Evolutionary conservation across 73 alveolate species (phyloP).

Genomic region (Breviolum minutum): DNA sequence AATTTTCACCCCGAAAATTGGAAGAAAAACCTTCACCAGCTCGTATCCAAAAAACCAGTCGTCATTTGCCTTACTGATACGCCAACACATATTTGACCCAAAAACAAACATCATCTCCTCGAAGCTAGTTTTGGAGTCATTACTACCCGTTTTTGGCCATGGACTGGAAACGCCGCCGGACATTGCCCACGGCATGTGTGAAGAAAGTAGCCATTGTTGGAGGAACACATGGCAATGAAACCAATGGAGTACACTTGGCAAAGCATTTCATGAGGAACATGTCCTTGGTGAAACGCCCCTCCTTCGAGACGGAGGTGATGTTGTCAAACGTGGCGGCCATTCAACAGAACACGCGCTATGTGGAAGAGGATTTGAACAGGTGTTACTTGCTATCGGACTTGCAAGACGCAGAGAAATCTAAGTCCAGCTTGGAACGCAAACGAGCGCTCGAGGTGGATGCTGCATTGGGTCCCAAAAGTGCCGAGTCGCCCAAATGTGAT

Average conservation of each 20-base stretch:
- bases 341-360: slow-evolving; percentile 80
- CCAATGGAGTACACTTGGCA: slow-evolving; percentile 93
- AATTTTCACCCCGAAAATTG: too few species aligned
- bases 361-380: slow-evolving; percentile 95
- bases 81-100: too few species aligned
- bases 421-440: slow-evolving; percentile 61
- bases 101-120: too few species aligned
- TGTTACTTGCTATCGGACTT: slow-evolving; percentile 78
- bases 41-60: too few species aligned
- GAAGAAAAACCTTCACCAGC: too few species aligned
- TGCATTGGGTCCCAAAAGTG: slow-evolving; percentile 56
- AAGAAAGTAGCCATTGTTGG: slow-evolving; percentile 78
- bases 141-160: slow-evolving; percentile 26
- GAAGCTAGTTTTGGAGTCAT: too few species aligned
- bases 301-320: slow-evolving; percentile 88
- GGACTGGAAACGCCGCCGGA: slow-evolving; percentile 93
- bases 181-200: slow-evolving; percentile 42
- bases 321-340: slow-evolving; percentile 62
- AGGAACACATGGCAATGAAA: slow-evolving; percentile 91
- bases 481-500: slow-evolving; percentile 47
- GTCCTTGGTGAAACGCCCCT: slow-evolving; percentile 58
- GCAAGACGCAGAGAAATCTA: slow-evolving; percentile 34
- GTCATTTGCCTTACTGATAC: too few species aligned
- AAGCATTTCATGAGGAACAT: slow-evolving; percentile 92
- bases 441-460: slow-evolving; percentile 94